Base-by-base conservation (phyloP, 1,139 yeast genomes). In the Arxiozyma heterogenica region DNA sequence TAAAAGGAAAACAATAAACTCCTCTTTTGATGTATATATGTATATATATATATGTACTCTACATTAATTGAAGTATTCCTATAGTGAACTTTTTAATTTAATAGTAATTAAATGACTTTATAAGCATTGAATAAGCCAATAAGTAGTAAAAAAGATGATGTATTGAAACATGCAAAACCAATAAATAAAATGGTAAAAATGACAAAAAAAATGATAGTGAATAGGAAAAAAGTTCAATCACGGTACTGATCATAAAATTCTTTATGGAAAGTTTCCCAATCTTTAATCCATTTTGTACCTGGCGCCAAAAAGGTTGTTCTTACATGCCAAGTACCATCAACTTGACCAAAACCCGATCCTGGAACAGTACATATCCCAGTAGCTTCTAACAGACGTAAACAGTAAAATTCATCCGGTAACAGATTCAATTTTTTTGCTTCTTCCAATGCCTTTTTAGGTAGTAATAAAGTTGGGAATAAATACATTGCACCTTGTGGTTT, bases 341-440 rank as follows among this genome's bases (percentile, higher is more conserved):
- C 83, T 73, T 93, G 98, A 41, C 98, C 98, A 65, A 93, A 93
- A 0, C 98, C 98, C 47, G 90, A 83, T 42, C 98, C 98, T 43
- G 98, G 98, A 59, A 93, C 95, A 53, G 95, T 89, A 72, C 98
- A 93, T 58, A 93, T 90, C 61, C 98, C 98, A 12, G 98, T 90
- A 51, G 73, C 70, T 62, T 91, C 91, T 60, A 93, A 77, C 58
- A 93, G 74, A 62, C 84, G 83, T 67, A 84, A 76, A 70, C 97
- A 90, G 73, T 93, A 93, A 59, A 86, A 79, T 66, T 87, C 96
- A 70, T 93, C 98, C 42, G 91, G 83, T 51, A 79, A 76, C 61
- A 79, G 66, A 23, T 79, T 80, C 30, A 71, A 68, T 50, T 75
- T 74, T 50, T 74, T 71, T 34, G 97, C 95, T 50, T 77, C 78